Percentiles rank a stretch among this genome's conserved stretches.
Conservation (phyloP, 768 basidiomycete species). For the Podaxis pistillaris region DNA sequence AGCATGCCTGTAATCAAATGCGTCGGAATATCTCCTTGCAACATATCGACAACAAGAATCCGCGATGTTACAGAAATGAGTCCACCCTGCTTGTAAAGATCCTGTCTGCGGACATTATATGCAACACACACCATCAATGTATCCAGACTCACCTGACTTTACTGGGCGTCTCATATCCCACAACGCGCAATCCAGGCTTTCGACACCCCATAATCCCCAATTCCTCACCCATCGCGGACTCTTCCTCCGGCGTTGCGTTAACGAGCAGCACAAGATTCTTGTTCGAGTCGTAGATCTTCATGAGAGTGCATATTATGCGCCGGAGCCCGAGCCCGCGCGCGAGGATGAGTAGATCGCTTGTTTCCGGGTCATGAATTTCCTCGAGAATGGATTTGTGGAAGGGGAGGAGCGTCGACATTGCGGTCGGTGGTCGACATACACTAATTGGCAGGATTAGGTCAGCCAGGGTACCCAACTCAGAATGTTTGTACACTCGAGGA, state of each 20-base stretch:
- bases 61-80: conserved; percentile 90
- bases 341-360: conserved; percentile 71
- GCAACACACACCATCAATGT: background rate
- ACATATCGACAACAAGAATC: conserved; percentile 93
- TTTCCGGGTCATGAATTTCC: conserved; percentile 70
- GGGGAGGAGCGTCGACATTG: conserved; percentile 53
- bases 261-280: conserved; percentile 83
- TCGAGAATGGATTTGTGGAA: conserved; percentile 70
- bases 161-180: conserved; percentile 77
- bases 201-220: conserved; percentile 90
- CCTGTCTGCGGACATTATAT: conserved; percentile 50
- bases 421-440: background rate
- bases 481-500: no score
- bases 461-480: background rate
- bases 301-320: conserved; percentile 76
- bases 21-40: conserved; percentile 81
- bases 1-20: conserved; percentile 87
- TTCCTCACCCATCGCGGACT: conserved; percentile 88
- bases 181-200: conserved; percentile 77
- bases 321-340: conserved; percentile 91
- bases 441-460: background rate
- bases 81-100: conserved; percentile 84
- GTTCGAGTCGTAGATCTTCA: conserved; percentile 91
- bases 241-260: conserved; percentile 83
- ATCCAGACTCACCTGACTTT: conserved; percentile 67